Conservation (phyloP, 164 flowering plant genomes). For the Vitis rotundifolia region DNA sequence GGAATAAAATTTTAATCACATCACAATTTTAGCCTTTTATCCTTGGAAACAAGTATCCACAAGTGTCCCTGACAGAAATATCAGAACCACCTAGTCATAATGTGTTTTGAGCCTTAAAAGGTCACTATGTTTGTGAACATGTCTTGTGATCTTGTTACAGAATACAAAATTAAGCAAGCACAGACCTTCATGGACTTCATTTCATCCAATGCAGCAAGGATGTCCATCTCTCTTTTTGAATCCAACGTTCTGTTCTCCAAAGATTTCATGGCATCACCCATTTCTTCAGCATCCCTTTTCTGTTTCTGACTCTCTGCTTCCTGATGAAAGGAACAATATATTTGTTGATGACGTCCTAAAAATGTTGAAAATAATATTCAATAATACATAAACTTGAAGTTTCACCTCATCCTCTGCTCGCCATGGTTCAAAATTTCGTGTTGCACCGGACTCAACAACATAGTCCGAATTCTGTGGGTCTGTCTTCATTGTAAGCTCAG, state of each 20-base stretch:
- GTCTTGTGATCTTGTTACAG: too few species aligned
- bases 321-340: constrained; percentile 30
- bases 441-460: constrained; percentile 84
- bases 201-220: constrained; percentile 90
- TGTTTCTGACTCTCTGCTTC: constrained; percentile 54
- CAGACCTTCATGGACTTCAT: constrained; percentile 95
- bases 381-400: neutral
- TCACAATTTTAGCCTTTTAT: too few species aligned
- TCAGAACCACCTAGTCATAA: too few species aligned
- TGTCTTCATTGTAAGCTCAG: constrained; percentile 85
- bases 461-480: constrained; percentile 97
- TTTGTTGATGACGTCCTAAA: neutral
- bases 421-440: constrained; percentile 96
- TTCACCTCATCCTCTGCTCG: constrained; percentile 89
- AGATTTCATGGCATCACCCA: constrained; percentile 98
- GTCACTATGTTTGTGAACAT: too few species aligned
- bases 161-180: neutral
- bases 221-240: constrained; percentile 94
- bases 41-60: too few species aligned
- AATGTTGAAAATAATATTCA: neutral
- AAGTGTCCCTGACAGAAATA: too few species aligned
- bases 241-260: constrained; percentile 88
- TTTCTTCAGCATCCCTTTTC: constrained; percentile 81
- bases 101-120: too few species aligned
- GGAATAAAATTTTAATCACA: too few species aligned